Percentiles rank a stretch among this genome's conserved stretches.
Conservation (phyloP, 371 early-diverging fungal species). For the Fennellomyces sp. region DNA sequence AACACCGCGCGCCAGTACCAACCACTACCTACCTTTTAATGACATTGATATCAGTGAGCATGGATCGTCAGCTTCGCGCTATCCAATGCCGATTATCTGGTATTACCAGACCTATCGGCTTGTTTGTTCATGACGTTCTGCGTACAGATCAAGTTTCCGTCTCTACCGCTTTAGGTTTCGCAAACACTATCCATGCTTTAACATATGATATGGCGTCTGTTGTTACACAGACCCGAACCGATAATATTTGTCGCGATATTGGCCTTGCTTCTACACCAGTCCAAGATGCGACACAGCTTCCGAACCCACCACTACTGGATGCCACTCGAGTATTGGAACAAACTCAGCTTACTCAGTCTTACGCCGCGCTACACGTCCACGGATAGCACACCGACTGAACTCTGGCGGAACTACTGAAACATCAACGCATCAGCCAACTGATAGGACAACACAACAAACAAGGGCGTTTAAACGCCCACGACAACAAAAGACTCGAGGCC, state of each 20-base stretch:
- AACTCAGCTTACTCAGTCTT: not conserved
- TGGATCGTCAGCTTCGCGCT: not conserved
- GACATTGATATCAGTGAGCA: not conserved
- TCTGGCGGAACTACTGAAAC: not conserved
- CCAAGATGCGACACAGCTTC: not conserved
- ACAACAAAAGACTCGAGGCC: not conserved
- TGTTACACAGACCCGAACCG: not conserved
- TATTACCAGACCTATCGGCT: constrained; percentile 6
- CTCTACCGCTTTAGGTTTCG: not conserved
- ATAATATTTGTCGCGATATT: not conserved
- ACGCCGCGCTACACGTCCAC: not conserved
- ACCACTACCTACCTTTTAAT: constrained; percentile 1
- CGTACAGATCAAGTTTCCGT: not conserved
- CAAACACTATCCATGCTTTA: not conserved
- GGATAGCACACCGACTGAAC: not conserved
- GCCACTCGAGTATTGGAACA: not conserved
- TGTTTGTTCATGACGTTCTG: not conserved
- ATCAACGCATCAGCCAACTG: not conserved
- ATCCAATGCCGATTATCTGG: constrained; percentile 13
- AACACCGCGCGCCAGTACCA: not conserved
- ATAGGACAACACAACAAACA: not conserved
- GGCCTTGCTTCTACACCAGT: not conserved
- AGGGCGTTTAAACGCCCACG: not conserved
- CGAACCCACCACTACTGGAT: not conserved
- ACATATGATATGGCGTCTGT: not conserved